Percentiles rank a stretch among this genome's conserved stretches.
Evolutionary conservation across 2,329 filamentous ascomycete species (phyloP).

Genomic region (Cladosporium austrohemisphaericum): DNA sequence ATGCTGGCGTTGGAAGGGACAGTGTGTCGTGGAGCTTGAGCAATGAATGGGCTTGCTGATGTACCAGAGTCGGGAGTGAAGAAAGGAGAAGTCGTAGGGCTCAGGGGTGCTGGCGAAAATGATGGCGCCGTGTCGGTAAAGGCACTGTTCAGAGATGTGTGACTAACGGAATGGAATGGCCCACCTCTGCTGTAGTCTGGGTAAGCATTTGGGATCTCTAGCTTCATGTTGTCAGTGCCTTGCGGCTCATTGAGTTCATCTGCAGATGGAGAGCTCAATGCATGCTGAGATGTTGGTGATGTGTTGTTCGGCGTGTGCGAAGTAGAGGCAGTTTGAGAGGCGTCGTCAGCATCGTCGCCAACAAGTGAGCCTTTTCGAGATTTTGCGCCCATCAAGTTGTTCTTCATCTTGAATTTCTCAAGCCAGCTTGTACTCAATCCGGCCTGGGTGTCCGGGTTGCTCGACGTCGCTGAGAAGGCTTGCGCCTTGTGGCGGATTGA

Average conservation of each 20-base stretch:
- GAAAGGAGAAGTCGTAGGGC: constrained; percentile 72
- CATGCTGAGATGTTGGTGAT: constrained; percentile 70
- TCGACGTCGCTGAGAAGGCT: constrained; percentile 65
- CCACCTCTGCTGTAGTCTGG: constrained; percentile 61
- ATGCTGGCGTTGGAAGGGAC: constrained; percentile 45
- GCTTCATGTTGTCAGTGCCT: constrained; percentile 66
- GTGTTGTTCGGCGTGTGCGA: constrained; percentile 62
- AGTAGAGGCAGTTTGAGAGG: constrained; percentile 54
- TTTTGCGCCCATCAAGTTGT: constrained; percentile 57
- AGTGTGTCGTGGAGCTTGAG: constrained; percentile 38
- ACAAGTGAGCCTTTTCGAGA: constrained; percentile 53
- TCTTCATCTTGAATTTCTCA: constrained; percentile 92
- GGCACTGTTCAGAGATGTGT: constrained; percentile 63
- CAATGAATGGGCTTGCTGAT: constrained; percentile 60
- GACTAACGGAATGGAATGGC: constrained; percentile 58
- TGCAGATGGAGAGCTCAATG: constrained; percentile 64
- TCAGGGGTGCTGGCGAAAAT: constrained; percentile 68
- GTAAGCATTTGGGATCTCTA: constrained; percentile 54
- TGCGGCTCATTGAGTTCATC: constrained; percentile 59
- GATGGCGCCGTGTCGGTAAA: constrained; percentile 64
- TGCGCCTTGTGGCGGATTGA: constrained; percentile 79
- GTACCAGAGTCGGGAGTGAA: constrained; percentile 72
- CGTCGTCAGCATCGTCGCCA: constrained; percentile 65
- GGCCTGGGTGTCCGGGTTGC: constrained; percentile 66
- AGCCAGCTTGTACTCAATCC: constrained; percentile 78